phyloP scores from a whole-genome alignment of 2,329 filamentous ascomycete genomes.

The Fusarium brachygibbosum region DNA sequence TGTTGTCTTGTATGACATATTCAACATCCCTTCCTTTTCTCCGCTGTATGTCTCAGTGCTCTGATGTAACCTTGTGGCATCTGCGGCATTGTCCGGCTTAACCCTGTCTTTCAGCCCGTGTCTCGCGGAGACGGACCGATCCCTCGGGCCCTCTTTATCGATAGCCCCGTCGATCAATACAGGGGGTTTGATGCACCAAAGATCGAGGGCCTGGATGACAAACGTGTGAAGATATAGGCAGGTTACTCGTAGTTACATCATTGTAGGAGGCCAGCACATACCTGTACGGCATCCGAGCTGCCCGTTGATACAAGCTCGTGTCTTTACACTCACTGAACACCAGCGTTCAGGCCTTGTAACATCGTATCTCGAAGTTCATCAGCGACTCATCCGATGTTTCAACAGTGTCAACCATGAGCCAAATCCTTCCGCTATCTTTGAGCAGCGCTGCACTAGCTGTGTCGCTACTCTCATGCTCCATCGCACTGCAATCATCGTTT shows the following conservation, averaged over 20 bases:
- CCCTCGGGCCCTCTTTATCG: background rate
- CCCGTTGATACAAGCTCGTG: background rate
- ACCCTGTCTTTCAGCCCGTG: background rate
- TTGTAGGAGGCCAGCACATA: background rate
- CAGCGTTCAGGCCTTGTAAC: background rate
- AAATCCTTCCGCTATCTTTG: conserved; percentile 28
- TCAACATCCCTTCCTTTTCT: background rate
- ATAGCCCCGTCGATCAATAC: background rate
- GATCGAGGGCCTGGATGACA: background rate
- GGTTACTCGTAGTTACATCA: background rate
- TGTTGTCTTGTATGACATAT: background rate
- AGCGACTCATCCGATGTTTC: background rate
- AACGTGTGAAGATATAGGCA: background rate
- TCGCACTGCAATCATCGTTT: conserved; percentile 53
- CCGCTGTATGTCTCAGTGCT: background rate
- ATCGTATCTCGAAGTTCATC: background rate
- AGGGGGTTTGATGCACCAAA: background rate
- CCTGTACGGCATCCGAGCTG: too few relatives aligned
- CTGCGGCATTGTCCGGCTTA: background rate
- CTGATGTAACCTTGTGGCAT: background rate
- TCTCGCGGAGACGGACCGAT: background rate
- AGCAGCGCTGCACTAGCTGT: conserved; percentile 51
- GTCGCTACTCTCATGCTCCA: conserved; percentile 44
- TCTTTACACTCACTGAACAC: background rate
- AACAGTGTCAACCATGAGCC: conserved; percentile 3